A percentile compares a stretch with the other conserved stretches of the same genome.
Conservation (phyloP, 768 basidiomycete genomes). For the Mycena vitilis region DNA sequence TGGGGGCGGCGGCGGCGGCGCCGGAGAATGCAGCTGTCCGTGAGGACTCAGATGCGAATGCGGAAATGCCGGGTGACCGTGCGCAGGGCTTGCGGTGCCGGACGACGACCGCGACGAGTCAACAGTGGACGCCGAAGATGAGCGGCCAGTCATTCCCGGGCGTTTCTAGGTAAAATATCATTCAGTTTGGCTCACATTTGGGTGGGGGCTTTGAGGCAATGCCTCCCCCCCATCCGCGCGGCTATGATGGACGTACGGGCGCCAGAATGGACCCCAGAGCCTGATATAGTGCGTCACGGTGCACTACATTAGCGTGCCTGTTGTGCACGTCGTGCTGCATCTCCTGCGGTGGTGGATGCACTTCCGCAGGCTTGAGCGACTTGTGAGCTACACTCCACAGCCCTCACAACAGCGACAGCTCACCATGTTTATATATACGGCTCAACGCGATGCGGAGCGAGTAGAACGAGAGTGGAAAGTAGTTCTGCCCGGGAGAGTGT, state of each 20-base stretch:
- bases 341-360: constrained; percentile 27
- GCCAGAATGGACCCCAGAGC: constrained; percentile 71
- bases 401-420: constrained; percentile 12
- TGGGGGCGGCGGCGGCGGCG: constrained; percentile 22
- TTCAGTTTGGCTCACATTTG: constrained; percentile 5
- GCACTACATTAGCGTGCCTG: constrained; percentile 49
- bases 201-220: not conserved
- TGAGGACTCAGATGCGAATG: constrained; percentile 37
- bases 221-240: constrained; percentile 11
- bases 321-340: constrained; percentile 22
- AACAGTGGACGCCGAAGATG: constrained; percentile 45
- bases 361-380: constrained; percentile 21
- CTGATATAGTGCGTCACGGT: constrained; percentile 63
- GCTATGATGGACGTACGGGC: constrained; percentile 57
- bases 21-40: constrained; percentile 17
- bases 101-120: constrained; percentile 57
- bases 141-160: constrained; percentile 39
- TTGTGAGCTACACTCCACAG: constrained; percentile 11
- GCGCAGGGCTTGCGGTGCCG: constrained; percentile 62
- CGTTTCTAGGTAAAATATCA: constrained; percentile 57
- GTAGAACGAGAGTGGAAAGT: not conserved
- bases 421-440: constrained; percentile 20
- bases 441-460: constrained; percentile 28
- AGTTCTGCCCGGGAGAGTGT: constrained; percentile 4
- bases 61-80: constrained; percentile 41